phyloP scores from a whole-genome alignment of 441 rosid genomes.

The Erysimum pusillum region DNA sequence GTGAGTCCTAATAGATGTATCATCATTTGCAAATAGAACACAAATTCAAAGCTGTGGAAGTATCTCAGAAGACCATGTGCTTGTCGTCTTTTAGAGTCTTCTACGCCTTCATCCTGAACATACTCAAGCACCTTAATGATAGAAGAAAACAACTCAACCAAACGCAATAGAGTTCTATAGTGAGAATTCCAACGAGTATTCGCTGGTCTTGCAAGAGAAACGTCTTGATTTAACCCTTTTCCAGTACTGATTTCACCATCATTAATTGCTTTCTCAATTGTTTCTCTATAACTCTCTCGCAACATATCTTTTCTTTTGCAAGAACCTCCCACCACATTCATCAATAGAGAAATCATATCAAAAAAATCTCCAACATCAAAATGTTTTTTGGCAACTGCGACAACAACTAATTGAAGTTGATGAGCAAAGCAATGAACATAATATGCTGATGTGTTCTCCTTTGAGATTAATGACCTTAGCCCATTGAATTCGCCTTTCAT shows the following conservation, averaged over 20 bases:
- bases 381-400: neutral
- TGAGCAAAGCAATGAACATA: too few species aligned
- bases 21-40: constrained; percentile 2
- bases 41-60: neutral
- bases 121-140: neutral
- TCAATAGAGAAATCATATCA: neutral
- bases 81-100: neutral
- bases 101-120: neutral
- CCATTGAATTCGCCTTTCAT: neutral
- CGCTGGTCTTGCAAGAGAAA: neutral
- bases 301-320: neutral
- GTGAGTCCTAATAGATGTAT: neutral
- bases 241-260: neutral
- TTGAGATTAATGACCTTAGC: neutral
- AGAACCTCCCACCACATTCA: constrained; percentile 14
- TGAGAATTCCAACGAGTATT: constrained; percentile 14
- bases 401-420: neutral
- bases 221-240: neutral
- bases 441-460: too few species aligned
- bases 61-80: constrained; percentile 9
- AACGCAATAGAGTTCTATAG: neutral
- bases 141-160: constrained; percentile 10
- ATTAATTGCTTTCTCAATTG: neutral
- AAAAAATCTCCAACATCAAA: neutral
- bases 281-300: neutral